A percentile compares a stretch with the other conserved stretches of the same genome.
Evolutionary conservation across 306 rosid species (phyloP).

Genomic region (Aeschynomene evenia): DNA sequence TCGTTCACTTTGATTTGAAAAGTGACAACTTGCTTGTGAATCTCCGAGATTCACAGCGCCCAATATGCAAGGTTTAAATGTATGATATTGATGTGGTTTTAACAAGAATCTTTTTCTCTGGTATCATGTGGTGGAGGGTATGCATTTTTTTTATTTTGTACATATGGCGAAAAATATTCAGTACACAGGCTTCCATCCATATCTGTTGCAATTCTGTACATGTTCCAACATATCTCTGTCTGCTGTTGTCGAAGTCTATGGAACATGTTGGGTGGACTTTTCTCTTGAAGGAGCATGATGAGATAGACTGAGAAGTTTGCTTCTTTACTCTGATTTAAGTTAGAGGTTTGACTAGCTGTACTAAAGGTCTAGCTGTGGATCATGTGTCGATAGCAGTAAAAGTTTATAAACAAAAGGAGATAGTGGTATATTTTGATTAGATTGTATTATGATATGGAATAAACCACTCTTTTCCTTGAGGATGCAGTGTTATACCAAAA

Average conservation of each 20-base stretch:
- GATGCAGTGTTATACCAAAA: not conserved
- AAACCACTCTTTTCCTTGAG: not conserved
- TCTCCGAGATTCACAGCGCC: constrained; percentile 88
- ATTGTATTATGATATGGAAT: not conserved
- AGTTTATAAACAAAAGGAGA: constrained; percentile 16
- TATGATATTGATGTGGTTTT: constrained; percentile 12
- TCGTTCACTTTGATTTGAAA: constrained; percentile 88
- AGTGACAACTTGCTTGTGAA: constrained; percentile 88
- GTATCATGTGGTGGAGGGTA: not conserved
- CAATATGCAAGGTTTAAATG: constrained; percentile 81
- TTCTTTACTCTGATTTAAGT: not conserved
- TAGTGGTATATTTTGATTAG: not conserved
- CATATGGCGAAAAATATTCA: not conserved
- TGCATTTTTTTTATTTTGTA: not conserved
- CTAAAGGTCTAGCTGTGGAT: constrained; percentile 7
- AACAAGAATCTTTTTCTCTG: constrained; percentile 3
- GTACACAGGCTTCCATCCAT: not conserved
- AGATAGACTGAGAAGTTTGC: constrained; percentile 10
- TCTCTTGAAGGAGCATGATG: constrained; percentile 11
- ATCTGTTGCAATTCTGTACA: not conserved
- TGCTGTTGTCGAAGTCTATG: not conserved
- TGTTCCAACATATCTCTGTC: not conserved
- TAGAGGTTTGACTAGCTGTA: not conserved
- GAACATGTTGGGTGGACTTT: constrained; percentile 1
- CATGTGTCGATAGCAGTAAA: not conserved